phyloP scores from a whole-genome alignment of 768 basidiomycete genomes.

The Phylloporus sp. region DNA sequence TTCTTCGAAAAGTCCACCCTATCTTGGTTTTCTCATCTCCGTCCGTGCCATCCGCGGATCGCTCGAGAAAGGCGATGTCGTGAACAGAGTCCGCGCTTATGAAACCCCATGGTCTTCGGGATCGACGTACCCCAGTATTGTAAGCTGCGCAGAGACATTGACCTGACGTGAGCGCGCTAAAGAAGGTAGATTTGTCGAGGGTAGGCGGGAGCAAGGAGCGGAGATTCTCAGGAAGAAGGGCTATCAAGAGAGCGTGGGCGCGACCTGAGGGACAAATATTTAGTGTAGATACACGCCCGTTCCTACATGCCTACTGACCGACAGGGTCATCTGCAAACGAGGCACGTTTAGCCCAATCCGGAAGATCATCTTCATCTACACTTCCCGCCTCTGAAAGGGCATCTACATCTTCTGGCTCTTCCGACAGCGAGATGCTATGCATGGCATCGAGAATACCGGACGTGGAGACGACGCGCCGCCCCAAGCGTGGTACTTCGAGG shows the following conservation, averaged over 20 bases:
- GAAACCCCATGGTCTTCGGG: conserved; percentile 84
- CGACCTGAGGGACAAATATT: conserved; percentile 46
- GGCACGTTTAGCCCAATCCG: conserved; percentile 68
- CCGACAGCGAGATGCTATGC: conserved; percentile 41
- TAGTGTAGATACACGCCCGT: background rate
- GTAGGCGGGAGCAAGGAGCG: conserved; percentile 34
- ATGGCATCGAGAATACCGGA: conserved; percentile 55
- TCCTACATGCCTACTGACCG: conserved; percentile 39
- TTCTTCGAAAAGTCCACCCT: conserved; percentile 81
- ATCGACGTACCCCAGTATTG: conserved; percentile 74
- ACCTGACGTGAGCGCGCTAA: conserved; percentile 63
- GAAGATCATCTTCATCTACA: conserved; percentile 67
- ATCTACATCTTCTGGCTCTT: conserved; percentile 57
- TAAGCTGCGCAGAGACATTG: conserved; percentile 78
- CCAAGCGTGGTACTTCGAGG: conserved; percentile 18
- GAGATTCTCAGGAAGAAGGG: conserved; percentile 58
- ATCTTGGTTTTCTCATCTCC: conserved; percentile 44
- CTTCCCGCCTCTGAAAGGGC: conserved; percentile 38
- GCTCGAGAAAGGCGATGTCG: conserved; percentile 67
- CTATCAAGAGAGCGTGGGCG: conserved; percentile 52
- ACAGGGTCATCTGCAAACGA: conserved; percentile 52
- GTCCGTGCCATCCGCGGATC: conserved; percentile 33
- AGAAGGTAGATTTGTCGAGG: conserved; percentile 37
- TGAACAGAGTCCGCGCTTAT: conserved; percentile 74
- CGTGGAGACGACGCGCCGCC: conserved; percentile 50